Evolutionary conservation across 306 rosid species (phyloP).

Genomic region (Cucumis hystrix): DNA sequence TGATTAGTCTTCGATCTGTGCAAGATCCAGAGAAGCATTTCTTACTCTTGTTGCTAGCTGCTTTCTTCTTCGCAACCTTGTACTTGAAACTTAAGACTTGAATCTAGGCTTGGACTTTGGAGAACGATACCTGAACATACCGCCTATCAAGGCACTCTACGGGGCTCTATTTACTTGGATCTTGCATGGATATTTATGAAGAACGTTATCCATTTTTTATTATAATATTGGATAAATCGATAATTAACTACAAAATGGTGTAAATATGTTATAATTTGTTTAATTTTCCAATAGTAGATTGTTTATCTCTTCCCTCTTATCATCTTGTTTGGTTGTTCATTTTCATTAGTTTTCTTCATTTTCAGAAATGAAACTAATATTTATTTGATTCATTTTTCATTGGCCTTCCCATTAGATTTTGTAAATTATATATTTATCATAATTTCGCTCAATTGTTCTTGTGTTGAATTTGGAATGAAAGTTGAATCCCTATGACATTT

Average conservation of each 20-base stretch:
- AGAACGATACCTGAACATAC: background rate
- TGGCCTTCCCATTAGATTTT: background rate
- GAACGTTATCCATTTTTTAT: background rate
- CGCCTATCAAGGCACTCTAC: background rate
- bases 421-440: background rate
- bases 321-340: background rate
- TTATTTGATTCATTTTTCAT: background rate
- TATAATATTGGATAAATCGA: background rate
- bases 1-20: background rate
- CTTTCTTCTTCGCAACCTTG: background rate
- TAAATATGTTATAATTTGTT: background rate
- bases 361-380: background rate
- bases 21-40: background rate
- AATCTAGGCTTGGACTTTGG: background rate
- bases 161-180: background rate
- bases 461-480: background rate
- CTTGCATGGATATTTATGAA: too few species aligned
- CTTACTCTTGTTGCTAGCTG: background rate
- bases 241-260: background rate
- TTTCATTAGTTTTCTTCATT: background rate
- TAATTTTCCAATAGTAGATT: background rate
- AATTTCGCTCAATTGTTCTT: background rate
- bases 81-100: background rate
- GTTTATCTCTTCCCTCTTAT: background rate
- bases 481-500: background rate